Evolutionary conservation across 208 protist species (phyloP), one percentile per base, ranked within the genome.

Genomic region (Endotrypanum monterogeii): DNA sequence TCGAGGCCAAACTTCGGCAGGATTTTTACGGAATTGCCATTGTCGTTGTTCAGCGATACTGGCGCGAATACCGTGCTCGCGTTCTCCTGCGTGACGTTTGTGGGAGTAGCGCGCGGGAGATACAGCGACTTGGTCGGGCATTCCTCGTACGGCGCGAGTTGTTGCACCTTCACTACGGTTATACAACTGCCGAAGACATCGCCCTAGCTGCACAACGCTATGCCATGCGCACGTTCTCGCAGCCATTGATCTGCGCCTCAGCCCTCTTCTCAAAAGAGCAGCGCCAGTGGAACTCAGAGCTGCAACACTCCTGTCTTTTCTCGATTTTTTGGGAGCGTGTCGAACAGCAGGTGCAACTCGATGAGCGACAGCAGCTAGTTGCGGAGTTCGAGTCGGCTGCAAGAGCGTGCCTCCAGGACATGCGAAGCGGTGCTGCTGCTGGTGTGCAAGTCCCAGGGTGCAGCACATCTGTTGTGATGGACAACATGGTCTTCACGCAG

Each of bases 201-300:
- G 48, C 54, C 37, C 54, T 68, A 41, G 69, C 56, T 46, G 71
- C 87, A 50, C 63, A 71, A 48, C 74, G 76, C 28, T 79, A 82
- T 41, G 18, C 55, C 30, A 55, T 85, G 56, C 78, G 80, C 12
- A 86, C 69, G 52, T 84, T 82, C 62, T 87, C 84, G 0, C 73
- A 79, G 18, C 79, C 75, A 7, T 72, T 91, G 5, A 57, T 89
- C 18, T 60, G 67, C n/a, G 80, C 78, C 25, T 61, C 76, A 18
- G 55, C 76, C 16, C 58, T 81, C 32, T 82, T 89, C 35, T 74
- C 73, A 32, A 81, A 78, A 63, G 76, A 84, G 55, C 55, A 74
- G 37, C 84, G 83, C 23, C 78, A 88, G 66, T 89, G 84, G 82
- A 89, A 88, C 65, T 73, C 71, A 18, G 87, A 92, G 78, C 80